Percentiles rank a stretch among this genome's conserved stretches.
Conservation (phyloP, 2,329 filamentous ascomycete species). For the Colletotrichum sp. region DNA sequence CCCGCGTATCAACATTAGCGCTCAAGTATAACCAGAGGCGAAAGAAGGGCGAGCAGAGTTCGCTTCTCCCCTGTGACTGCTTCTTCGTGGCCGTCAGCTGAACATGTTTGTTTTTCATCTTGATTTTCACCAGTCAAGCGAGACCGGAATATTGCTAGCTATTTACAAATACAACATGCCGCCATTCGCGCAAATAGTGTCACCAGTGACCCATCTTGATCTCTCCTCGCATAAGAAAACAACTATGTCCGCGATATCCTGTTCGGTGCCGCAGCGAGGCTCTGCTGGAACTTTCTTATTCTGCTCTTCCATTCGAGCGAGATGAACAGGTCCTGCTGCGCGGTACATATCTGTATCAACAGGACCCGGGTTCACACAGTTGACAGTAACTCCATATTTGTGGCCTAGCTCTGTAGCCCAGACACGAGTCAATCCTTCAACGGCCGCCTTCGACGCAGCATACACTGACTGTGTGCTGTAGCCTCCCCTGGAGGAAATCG, state of each 20-base stretch:
- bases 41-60: background rate
- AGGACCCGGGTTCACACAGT: constrained; percentile 35
- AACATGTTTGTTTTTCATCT: background rate
- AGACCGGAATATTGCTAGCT: background rate
- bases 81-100: background rate
- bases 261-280: background rate
- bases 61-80: background rate
- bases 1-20: background rate
- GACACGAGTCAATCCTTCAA: constrained; percentile 30
- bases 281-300: constrained; percentile 7
- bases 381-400: constrained; percentile 30
- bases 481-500: constrained; percentile 33
- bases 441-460: constrained; percentile 36
- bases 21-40: background rate
- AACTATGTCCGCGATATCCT: constrained; percentile 10
- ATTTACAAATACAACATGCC: constrained; percentile 2
- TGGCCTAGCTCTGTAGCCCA: constrained; percentile 38
- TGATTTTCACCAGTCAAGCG: background rate
- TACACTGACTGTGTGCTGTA: constrained; percentile 34
- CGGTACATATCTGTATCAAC: constrained; percentile 25
- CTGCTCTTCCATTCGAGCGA: constrained; percentile 3
- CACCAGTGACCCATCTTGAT: constrained; percentile 10
- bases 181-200: constrained; percentile 9
- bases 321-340: background rate
- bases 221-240: constrained; percentile 5